Percentiles rank a stretch among this genome's conserved stretches.
Conservation (phyloP, 345 rosid genomes). For the Acer yangbiense region DNA sequence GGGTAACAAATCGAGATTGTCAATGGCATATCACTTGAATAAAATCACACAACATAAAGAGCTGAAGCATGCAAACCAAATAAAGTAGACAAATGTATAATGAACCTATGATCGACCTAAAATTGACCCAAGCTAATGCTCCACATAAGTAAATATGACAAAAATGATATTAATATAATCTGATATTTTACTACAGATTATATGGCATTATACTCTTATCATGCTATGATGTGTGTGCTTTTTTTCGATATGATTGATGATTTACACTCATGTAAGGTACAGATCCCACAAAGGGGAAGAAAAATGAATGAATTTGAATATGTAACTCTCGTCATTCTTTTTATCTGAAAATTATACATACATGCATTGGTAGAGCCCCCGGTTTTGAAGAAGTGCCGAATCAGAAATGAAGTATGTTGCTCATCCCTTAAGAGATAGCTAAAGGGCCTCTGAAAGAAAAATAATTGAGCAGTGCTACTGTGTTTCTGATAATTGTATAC, state of each 20-base stretch:
- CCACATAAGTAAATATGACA: background rate
- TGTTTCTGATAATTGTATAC: slow-evolving; percentile 11
- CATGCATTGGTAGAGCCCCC: slow-evolving; percentile 2
- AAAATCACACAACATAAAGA: background rate
- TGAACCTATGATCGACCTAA: background rate
- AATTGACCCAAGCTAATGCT: background rate
- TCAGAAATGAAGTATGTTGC: background rate
- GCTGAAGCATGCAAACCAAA: background rate
- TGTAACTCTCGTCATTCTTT: slow-evolving; percentile 14
- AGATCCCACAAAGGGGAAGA: slow-evolving; percentile 33
- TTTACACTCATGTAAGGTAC: slow-evolving; percentile 33
- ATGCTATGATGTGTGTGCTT: slow-evolving; percentile 11
- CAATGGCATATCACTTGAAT: background rate
- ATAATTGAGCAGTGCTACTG: slow-evolving; percentile 3
- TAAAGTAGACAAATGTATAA: background rate
- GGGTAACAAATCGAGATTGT: background rate
- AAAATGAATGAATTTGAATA: slow-evolving; percentile 47
- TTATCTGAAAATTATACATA: slow-evolving; percentile 25
- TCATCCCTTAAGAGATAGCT: background rate
- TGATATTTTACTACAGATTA: background rate
- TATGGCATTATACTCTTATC: background rate
- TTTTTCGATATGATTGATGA: slow-evolving; percentile 19
- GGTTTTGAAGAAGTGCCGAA: background rate
- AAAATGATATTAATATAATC: too few species aligned
- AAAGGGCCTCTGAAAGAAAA: slow-evolving; percentile 9